These are phyloP conservation scores for Talaromyces sp. DNA, from an alignment of 2,329 filamentous ascomycete genomes.

Conservation along the genomic window DNA sequence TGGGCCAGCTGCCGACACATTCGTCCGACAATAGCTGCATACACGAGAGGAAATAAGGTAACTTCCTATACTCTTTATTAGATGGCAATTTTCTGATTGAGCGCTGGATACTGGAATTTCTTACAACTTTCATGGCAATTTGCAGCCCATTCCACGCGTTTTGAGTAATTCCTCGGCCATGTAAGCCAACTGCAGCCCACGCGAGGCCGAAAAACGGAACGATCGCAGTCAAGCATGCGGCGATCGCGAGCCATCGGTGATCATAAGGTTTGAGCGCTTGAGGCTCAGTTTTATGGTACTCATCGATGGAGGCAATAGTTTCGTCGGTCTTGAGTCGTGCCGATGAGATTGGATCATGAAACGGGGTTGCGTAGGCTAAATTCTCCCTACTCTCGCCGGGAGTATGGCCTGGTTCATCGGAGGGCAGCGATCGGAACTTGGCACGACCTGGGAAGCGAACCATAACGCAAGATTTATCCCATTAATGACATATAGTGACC, in stretches of 20 bases:
- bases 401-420: background rate
- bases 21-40: background rate
- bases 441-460: background rate
- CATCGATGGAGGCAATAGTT: background rate
- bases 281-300: background rate
- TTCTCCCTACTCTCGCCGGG: background rate
- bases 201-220: background rate
- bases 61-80: background rate
- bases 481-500: background rate
- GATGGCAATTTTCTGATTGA: background rate
- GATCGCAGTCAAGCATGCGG: background rate
- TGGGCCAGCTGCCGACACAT: background rate
- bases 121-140: slow-evolving; percentile 2
- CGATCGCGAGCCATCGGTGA: background rate
- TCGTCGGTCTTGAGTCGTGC: background rate
- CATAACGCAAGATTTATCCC: background rate
- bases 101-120: background rate
- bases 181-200: background rate
- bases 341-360: background rate
- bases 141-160: background rate
- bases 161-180: background rate
- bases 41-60: background rate
- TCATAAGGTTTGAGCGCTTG: background rate
- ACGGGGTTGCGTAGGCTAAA: background rate
- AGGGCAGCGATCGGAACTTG: background rate